These are phyloP conservation scores for Citrus sinensis DNA, from an alignment of 345 rosid species.

Conservation along the genomic window DNA sequence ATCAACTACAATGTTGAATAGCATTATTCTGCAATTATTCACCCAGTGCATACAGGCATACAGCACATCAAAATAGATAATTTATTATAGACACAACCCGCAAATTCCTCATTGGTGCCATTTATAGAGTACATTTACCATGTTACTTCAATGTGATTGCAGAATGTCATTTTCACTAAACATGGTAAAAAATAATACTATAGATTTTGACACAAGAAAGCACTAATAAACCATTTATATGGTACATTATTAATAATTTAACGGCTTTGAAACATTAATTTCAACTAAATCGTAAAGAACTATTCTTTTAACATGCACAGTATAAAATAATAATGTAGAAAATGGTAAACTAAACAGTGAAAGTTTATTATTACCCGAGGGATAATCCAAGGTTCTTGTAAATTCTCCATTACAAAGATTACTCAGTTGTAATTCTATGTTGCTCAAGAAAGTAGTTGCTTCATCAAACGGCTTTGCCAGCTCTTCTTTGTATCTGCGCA, in stretches of 20 bases:
- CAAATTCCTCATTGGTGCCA: neutral
- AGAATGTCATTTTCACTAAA: neutral
- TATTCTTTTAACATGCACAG: conserved; percentile 25
- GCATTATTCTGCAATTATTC: neutral
- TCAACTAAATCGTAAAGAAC: conserved; percentile 4
- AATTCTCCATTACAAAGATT: conserved; percentile 46
- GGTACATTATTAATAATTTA: neutral
- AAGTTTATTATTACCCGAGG: conserved; percentile 30
- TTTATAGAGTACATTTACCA: neutral
- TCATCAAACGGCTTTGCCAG: conserved; percentile 58
- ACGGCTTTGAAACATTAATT: conserved; percentile 7
- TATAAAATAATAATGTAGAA: neutral
- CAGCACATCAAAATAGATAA: neutral
- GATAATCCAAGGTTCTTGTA: conserved; percentile 28
- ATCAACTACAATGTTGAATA: neutral
- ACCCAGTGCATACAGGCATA: neutral
- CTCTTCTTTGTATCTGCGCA: conserved; percentile 57
- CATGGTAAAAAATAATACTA: neutral
- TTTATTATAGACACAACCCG: neutral
- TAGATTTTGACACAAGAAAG: neutral
- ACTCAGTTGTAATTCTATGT: conserved; percentile 58
- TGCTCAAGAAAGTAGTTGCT: conserved; percentile 49
- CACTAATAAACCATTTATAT: neutral
- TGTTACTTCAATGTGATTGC: neutral
- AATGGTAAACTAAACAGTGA: neutral